These are phyloP conservation scores for Purpureocillium lavendulum DNA, from an alignment of 2,329 filamentous ascomycete species.

Conservation along the genomic window DNA sequence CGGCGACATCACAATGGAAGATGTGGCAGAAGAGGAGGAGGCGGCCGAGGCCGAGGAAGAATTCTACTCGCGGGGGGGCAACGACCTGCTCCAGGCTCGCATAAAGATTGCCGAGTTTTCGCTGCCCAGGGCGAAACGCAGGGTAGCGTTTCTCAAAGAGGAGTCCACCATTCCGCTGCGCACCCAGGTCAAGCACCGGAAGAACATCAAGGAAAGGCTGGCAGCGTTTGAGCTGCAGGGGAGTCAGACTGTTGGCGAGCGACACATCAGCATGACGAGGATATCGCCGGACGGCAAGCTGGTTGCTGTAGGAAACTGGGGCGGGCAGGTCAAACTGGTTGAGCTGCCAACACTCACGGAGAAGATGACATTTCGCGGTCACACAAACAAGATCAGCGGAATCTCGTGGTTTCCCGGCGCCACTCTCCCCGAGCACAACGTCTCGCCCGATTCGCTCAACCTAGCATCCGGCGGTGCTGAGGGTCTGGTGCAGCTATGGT, in stretches of 20 bases:
- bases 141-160: slow-evolving; percentile 67
- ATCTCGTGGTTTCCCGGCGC: slow-evolving; percentile 84
- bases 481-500: slow-evolving; percentile 84
- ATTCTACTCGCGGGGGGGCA: slow-evolving; percentile 82
- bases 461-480: slow-evolving; percentile 87
- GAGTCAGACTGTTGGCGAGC: slow-evolving; percentile 84
- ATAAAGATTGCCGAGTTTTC: slow-evolving; percentile 76
- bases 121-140: slow-evolving; percentile 69
- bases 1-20: slow-evolving; percentile 54
- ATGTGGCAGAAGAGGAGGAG: slow-evolving; percentile 50
- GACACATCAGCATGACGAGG: slow-evolving; percentile 84
- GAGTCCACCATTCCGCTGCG: slow-evolving; percentile 79
- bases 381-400: slow-evolving; percentile 83
- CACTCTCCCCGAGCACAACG: slow-evolving; percentile 60
- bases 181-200: slow-evolving; percentile 88
- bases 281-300: slow-evolving; percentile 80
- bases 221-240: slow-evolving; percentile 84
- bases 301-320: slow-evolving; percentile 89
- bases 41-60: slow-evolving; percentile 78
- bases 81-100: slow-evolving; percentile 66
- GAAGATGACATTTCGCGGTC: slow-evolving; percentile 68
- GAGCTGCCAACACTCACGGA: slow-evolving; percentile 75
- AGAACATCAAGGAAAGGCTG: slow-evolving; percentile 76
- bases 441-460: slow-evolving; percentile 69
- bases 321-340: slow-evolving; percentile 78